Base-by-base conservation (phyloP, 2,329 filamentous ascomycete species). In the Fusarium mundagurra region DNA sequence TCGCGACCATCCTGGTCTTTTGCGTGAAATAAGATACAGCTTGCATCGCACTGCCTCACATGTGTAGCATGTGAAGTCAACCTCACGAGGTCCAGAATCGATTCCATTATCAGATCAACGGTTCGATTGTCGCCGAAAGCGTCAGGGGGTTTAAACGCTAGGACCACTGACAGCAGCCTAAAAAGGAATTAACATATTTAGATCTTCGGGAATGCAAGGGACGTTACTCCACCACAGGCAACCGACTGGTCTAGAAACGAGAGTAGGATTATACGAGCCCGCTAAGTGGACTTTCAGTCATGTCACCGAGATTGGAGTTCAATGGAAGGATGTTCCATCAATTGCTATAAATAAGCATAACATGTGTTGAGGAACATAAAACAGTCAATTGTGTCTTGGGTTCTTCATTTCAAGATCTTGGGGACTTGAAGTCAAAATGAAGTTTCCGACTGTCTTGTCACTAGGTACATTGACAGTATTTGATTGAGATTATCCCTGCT, bases 401-500 rank as follows among this genome's bases (percentile, higher is more conserved):
- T 5, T 2, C 10, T 13, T 17, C 5, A 29, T 0, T 5, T 20
- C 14, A 17, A 5, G 1, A 5, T 1, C 13, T 24, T 12, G 1
- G 6, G 4, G 10, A 9, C 8, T 3, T n/a, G 13, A 5, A n/a
- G 38, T 27, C 13, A 50, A 18, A 6, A 74, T 74, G 72, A 64
- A 61, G 51, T 31, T 74, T 12, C 29, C 43, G 1, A 22, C 18
- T 27, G 47, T 54, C 33, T 31, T 59, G 22, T 53, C 60, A 3
- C 24, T 74, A 17, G 72, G 72, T 74, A 60, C 16, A 13, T n/a
- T 13, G 6, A 3, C 3, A 14, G 8, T 3, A 17, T 7, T 27
- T 0, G 2, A 33, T 34, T 13, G 24, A 13, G 12, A 7, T 22
- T 16, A 29, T 17, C 8, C 3, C 18, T 14, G n/a, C 41, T 69